Base-by-base conservation (phyloP, 768 basidiomycete species). In the Lyophyllum semitale region DNA sequence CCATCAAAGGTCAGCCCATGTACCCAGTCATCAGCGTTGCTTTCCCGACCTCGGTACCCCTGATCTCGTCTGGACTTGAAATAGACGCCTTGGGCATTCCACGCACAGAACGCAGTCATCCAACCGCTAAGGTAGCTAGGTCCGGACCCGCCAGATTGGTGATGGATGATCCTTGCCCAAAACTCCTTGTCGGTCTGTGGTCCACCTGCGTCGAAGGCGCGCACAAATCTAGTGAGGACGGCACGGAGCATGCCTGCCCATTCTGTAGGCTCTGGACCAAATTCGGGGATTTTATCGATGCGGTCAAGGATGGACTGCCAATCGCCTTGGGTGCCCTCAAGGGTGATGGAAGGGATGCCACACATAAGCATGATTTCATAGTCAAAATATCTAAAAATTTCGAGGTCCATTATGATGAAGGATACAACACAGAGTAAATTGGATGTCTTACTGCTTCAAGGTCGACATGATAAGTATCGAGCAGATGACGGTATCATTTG, bases 291-390 rank as follows among this genome's bases (percentile, higher is more conserved):
- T 43, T 63, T 67, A 25, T 64, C 62, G n/a, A 66, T 38, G 0
- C 64, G 61, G 2, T 37, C 18, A 9, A 67, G 52, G 8, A 68
- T 45, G 11, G 60, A 61, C 38, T 59, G 56, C 65, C 64, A 66
- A 58, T 68, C 65, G 23, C 35, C 43, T 26, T 59, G 59, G 5
- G 59, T 58, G 6, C 64, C 66, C 41, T 64, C 59, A 4, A 67
- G 58, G 0, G 66, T 66, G 11, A 68, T 58, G 8, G 51, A 57
- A 7, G 67, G 66, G 13, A 67, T 65, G 6, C 66, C 68, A 35
- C 66, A 68, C 1, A 22, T 0, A 12, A 58, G 6, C 15, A 0
- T 6, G 15, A 65, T 53, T 11, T n/a, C 27, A 52, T 62, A 65
- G 11, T 18, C 25, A 51, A 66, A 66, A 38, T 69, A 59, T 15